Percentiles rank a stretch among this genome's conserved stretches.
Evolutionary conservation across 140 eudicot genomes (phyloP).

Genomic region (Stevia rebaudiana): DNA sequence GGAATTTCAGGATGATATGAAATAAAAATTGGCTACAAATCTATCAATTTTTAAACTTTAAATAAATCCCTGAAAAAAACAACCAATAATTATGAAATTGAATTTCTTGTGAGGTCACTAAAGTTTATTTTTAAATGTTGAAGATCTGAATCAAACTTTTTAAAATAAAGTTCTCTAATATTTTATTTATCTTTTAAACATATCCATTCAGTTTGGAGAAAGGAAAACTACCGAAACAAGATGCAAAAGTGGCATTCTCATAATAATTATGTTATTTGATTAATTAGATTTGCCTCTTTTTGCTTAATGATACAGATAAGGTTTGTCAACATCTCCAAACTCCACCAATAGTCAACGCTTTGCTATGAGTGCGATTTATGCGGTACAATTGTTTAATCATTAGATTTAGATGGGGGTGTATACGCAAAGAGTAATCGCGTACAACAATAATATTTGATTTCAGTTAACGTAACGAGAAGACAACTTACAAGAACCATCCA

Average conservation of each 20-base stretch:
- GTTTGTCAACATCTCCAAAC: too few relatives aligned
- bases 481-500: constrained; percentile 85
- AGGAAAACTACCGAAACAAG: background rate
- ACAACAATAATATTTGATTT: constrained; percentile 7
- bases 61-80: background rate
- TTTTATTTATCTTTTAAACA: background rate
- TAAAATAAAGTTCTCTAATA: background rate
- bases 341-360: too few relatives aligned
- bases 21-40: background rate
- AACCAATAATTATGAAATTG: background rate
- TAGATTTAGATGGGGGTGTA: background rate
- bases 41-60: background rate
- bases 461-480: background rate
- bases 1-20: background rate
- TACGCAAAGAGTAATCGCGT: constrained; percentile 10
- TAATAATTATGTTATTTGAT: background rate
- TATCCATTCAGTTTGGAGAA: background rate
- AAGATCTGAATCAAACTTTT: background rate
- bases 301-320: too few relatives aligned
- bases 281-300: too few relatives aligned
- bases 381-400: background rate
- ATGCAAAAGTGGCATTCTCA: background rate
- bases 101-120: background rate
- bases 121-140: background rate
- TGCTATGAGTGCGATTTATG: too few relatives aligned